Conservation (phyloP, 1,139 yeast species). For the Pneumocystis oryctolagi region DNA sequence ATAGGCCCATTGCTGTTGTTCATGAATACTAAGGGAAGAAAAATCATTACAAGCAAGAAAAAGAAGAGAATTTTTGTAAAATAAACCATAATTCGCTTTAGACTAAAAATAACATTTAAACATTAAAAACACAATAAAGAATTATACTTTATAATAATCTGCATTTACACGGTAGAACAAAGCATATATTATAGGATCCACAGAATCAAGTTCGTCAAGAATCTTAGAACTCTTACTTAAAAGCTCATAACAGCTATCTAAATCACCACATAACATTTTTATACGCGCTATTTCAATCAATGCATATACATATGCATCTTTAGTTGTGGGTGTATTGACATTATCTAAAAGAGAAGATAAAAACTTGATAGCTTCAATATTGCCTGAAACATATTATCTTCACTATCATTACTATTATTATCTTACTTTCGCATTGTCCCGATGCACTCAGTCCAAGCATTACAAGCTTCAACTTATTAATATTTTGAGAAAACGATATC, state of each 20-base stretch:
- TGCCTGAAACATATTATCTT: constrained; percentile 12
- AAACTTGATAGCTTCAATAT: constrained; percentile 41
- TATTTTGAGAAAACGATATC: constrained; percentile 46
- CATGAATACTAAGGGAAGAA: constrained; percentile 38
- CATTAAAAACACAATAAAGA: background rate
- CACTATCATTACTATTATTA: background rate
- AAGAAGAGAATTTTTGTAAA: constrained; percentile 52
- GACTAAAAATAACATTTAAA: constrained; percentile 18
- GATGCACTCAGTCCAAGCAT: constrained; percentile 55
- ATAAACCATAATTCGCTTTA: constrained; percentile 62
- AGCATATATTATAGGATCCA: constrained; percentile 60
- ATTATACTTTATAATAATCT: constrained; percentile 42
- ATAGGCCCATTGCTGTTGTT: constrained; percentile 49
- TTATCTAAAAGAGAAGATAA: constrained; percentile 37
- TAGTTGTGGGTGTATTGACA: constrained; percentile 31
- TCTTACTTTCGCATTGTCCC: constrained; percentile 28
- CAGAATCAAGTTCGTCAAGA: constrained; percentile 46
- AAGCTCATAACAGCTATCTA: constrained; percentile 50
- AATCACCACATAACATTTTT: constrained; percentile 42
- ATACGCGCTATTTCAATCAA: constrained; percentile 67
- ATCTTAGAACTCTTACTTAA: constrained; percentile 46
- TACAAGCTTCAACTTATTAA: constrained; percentile 67
- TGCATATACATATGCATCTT: constrained; percentile 47
- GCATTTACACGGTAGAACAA: constrained; percentile 73
- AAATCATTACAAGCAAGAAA: constrained; percentile 45